Evolutionary conservation across 768 basidiomycete genomes (phyloP).

Genomic region (Boletus pseudo-olivaceus): DNA sequence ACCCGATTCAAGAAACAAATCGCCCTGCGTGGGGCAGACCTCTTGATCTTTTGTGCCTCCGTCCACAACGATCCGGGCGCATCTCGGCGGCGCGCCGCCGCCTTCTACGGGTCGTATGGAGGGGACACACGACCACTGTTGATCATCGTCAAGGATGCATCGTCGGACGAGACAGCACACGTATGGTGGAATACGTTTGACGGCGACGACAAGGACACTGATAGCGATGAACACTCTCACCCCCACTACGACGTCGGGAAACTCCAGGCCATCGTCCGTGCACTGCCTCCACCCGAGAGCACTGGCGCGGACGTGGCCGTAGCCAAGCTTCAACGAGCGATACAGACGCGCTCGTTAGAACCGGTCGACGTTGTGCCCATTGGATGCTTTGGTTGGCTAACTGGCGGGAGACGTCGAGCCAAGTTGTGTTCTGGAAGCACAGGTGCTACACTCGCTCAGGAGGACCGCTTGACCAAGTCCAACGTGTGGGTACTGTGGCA

Average conservation of each 20-base stretch:
- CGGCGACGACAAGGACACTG: conserved; percentile 3
- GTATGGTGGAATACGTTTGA: conserved; percentile 21
- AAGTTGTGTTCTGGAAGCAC: background rate
- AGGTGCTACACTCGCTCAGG: background rate
- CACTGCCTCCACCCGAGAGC: conserved; percentile 13
- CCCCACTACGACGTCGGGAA: background rate
- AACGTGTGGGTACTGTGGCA: conserved; percentile 17
- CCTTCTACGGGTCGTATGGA: conserved; percentile 22
- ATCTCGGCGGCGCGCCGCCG: conserved; percentile 11
- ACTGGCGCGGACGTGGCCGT: conserved; percentile 1
- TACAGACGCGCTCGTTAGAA: conserved; percentile 23
- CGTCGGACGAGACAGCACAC: conserved; percentile 15
- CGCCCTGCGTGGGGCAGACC: conserved; percentile 22
- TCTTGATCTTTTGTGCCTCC: conserved; percentile 24
- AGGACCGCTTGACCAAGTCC: conserved; percentile 14
- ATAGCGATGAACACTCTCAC: background rate
- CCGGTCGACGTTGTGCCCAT: conserved; percentile 17
- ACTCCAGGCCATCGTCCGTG: conserved; percentile 22
- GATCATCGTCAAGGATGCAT: conserved; percentile 22
- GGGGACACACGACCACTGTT: conserved; percentile 27
- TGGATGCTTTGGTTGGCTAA: conserved; percentile 24
- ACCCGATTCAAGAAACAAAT: conserved; percentile 24
- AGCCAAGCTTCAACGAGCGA: conserved; percentile 8
- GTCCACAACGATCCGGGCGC: background rate
- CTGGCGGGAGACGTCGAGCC: conserved; percentile 2